These are phyloP conservation scores for Auriculariales sp. DNA, from an alignment of 768 basidiomycete genomes.

Conservation along the genomic window DNA sequence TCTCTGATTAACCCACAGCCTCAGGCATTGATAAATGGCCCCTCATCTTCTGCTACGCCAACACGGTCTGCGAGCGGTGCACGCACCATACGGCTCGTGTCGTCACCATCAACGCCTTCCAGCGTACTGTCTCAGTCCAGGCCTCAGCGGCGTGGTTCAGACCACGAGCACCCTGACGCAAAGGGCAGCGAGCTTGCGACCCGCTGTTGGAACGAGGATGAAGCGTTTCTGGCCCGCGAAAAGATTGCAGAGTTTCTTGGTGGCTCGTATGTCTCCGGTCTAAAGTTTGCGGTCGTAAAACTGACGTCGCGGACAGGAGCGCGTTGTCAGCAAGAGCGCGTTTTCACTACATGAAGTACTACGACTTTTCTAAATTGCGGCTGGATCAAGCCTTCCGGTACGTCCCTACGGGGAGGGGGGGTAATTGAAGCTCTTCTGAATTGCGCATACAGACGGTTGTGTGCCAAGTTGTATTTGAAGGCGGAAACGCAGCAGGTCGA, in stretches of 20 bases:
- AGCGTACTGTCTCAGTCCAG: too few species aligned
- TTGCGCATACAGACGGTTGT: constrained; percentile 46
- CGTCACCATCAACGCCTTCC: constrained; percentile 3
- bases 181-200: constrained; percentile 60
- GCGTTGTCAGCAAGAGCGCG: constrained; percentile 62
- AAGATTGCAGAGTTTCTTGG: constrained; percentile 97
- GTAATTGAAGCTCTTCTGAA: background rate
- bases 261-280: constrained; percentile 50
- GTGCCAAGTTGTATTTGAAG: constrained; percentile 83
- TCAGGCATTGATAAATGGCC: background rate
- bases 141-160: background rate
- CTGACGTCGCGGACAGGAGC: constrained; percentile 30
- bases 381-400: constrained; percentile 86
- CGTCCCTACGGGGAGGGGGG: background rate
- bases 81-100: constrained; percentile 9
- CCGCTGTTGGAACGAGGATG: constrained; percentile 78
- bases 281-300: constrained; percentile 2
- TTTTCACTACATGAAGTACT: constrained; percentile 70
- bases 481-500: constrained; percentile 98
- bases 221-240: constrained; percentile 66
- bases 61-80: constrained; percentile 3
- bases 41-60: background rate
- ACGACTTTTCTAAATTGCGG: constrained; percentile 72
- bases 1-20: constrained; percentile 33
- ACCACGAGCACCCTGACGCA: constrained; percentile 35